A percentile compares a stretch with the other conserved stretches of the same genome.
Evolutionary conservation across 345 rosid genomes (phyloP).

Genomic region (Salix arbutifolia): DNA sequence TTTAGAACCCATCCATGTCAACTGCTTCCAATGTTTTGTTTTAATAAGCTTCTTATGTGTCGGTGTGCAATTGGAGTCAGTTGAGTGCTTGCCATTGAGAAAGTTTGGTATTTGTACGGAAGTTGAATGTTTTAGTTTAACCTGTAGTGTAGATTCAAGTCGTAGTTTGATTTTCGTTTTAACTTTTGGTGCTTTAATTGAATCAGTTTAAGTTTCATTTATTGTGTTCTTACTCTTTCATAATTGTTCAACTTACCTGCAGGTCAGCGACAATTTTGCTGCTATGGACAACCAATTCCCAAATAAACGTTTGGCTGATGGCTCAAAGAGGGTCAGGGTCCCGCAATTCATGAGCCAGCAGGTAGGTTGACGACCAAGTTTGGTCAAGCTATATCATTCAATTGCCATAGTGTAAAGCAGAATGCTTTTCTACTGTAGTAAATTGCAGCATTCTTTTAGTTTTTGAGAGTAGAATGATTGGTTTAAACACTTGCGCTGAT

Average conservation of each 20-base stretch:
- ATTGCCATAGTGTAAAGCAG: neutral
- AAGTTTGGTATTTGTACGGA: neutral
- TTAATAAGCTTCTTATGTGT: neutral
- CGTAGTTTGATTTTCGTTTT: neutral
- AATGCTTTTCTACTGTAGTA: neutral
- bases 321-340: constrained; percentile 78
- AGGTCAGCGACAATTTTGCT: constrained; percentile 48
- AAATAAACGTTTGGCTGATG: constrained; percentile 74
- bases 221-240: neutral
- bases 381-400: neutral
- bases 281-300: constrained; percentile 53
- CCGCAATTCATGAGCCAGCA: constrained; percentile 50
- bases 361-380: constrained; percentile 13
- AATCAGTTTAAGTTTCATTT: neutral
- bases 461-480: too few relatives aligned
- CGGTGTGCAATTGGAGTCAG: neutral
- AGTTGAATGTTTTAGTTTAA: neutral
- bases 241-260: constrained; percentile 9
- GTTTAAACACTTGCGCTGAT: neutral
- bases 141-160: neutral
- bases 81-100: neutral
- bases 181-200: neutral
- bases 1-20: neutral
- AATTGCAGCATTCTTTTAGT: neutral
- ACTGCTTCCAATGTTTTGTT: neutral